phyloP scores from a whole-genome alignment of 805 yeast genomes.

The Saturnispora halmiae region DNA sequence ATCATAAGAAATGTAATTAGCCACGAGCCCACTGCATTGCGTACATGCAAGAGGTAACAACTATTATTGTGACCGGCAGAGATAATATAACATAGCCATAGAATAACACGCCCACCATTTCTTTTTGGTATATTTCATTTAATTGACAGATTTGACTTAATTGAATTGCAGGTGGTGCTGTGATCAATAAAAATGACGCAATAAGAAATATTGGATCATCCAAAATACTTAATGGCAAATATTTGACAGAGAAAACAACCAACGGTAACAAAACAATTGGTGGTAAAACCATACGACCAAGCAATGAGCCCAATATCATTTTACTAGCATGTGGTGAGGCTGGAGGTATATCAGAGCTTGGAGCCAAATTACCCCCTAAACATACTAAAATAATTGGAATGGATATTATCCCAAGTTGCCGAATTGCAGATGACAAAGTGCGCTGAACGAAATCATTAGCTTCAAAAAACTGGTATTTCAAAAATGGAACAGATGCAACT shows the following conservation, averaged over 20 bases:
- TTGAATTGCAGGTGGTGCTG: constrained; percentile 80
- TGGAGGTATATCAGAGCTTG: constrained; percentile 59
- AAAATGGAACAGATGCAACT: constrained; percentile 55
- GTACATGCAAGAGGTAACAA: constrained; percentile 60
- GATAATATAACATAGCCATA: constrained; percentile 77
- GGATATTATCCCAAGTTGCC: constrained; percentile 63
- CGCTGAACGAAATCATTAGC: constrained; percentile 54
- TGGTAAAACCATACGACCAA: constrained; percentile 74
- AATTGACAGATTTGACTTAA: constrained; percentile 72
- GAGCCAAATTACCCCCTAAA: constrained; percentile 69
- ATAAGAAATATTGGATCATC: constrained; percentile 77
- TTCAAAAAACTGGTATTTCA: constrained; percentile 50
- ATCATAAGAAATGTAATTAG: not conserved
- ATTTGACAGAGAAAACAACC: constrained; percentile 55
- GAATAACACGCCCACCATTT: constrained; percentile 73
- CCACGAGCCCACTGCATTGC: constrained; percentile 33
- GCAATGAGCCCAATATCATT: constrained; percentile 57
- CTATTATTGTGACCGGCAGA: constrained; percentile 63
- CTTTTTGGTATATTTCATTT: constrained; percentile 66
- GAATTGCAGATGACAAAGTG: constrained; percentile 55
- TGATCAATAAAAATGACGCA: constrained; percentile 65
- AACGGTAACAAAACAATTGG: constrained; percentile 59
- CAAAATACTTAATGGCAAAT: constrained; percentile 54
- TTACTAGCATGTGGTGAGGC: constrained; percentile 53
- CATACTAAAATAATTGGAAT: constrained; percentile 70